phyloP scores from a whole-genome alignment of 805 yeast genomes.

The Teunomyces tritomae region DNA sequence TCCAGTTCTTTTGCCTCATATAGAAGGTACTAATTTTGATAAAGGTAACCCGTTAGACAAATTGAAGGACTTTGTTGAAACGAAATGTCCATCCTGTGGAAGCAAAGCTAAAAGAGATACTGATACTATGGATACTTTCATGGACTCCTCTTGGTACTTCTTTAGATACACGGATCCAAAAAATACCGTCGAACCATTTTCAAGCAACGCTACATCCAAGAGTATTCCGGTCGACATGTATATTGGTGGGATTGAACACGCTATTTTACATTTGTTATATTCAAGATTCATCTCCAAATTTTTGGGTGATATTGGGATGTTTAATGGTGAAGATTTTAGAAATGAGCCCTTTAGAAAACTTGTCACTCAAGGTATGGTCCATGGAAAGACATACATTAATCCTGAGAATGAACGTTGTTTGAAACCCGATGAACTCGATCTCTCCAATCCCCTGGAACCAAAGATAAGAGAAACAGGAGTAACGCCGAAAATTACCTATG shows the following conservation, averaged over 20 bases:
- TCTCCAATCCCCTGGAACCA: constrained; percentile 39
- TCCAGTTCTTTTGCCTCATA: constrained; percentile 76
- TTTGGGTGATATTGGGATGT: constrained; percentile 59
- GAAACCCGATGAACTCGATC: constrained; percentile 71
- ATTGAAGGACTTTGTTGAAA: constrained; percentile 65
- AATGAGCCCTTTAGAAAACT: constrained; percentile 83
- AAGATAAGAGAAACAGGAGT: constrained; percentile 48
- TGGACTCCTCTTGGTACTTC: constrained; percentile 97
- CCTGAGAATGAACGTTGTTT: constrained; percentile 73
- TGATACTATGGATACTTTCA: constrained; percentile 98
- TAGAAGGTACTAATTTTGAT: constrained; percentile 51
- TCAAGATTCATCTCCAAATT: constrained; percentile 85
- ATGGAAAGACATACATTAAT: constrained; percentile 77
- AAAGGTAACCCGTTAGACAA: constrained; percentile 66
- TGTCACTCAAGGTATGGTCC: constrained; percentile 98
- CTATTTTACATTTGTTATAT: constrained; percentile 85
- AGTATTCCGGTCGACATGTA: constrained; percentile 85
- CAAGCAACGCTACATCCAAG: constrained; percentile 44
- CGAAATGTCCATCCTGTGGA: constrained; percentile 80
- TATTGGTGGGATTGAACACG: constrained; percentile 96
- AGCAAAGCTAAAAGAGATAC: constrained; percentile 79
- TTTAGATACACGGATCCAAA: constrained; percentile 78
- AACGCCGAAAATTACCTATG: constrained; percentile 58
- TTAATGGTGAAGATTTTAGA: constrained; percentile 55
- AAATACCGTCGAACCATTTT: constrained; percentile 57